Evolutionary conservation across 805 yeast genomes (phyloP), one percentile per base, ranked within the genome.

Genomic region (Groenewaldozyma salmanticensis): DNA sequence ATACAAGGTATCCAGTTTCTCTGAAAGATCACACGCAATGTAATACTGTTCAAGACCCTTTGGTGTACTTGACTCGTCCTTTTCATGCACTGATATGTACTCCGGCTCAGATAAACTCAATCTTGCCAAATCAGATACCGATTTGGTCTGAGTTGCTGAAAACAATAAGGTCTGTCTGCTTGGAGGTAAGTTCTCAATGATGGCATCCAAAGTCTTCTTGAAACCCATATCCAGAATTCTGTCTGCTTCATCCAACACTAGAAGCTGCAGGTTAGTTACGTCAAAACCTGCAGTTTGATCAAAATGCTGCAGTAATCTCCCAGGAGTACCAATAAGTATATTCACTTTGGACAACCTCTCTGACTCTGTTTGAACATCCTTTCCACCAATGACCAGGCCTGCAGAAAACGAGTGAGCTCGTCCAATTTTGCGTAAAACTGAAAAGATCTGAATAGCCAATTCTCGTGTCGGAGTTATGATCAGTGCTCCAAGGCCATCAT

Each of bases 141-240:
- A 76, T 48, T 85, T 88, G 1, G 94, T 79, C 59, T 83, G 94
- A 1, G 96, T 87, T 0, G 96, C 96, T 0, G 94, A 81, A 51
- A 83, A 88, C 37, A 87, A 61, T 38, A 87, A 58, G 0, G 96
- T 86, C 57, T 88, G 96, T 57, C 95, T 72, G 3, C 78, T 70
- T 7, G 81, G 75, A 1, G 95, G 94, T 45, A 87, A 64, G 57
- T 81, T 85, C 36, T 75, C 73, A 21, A 87, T 63, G 40, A 87
- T 87, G 22, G 80, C 81, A 57, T 88, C 95, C 46, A 87, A 62
- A 34, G 92, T 81, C 52, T 75, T 75, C 56, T 78, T 79, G 69
- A 87, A 87, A 5, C 96, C 96, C 94, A 88, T 84, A 61, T 87
- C 96, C 52, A 87, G 65, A 53, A 92, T 84, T 50, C 96, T 68